These are phyloP conservation scores for Canavalia ensiformis DNA, from an alignment of 306 rosid species.

Conservation along the genomic window DNA sequence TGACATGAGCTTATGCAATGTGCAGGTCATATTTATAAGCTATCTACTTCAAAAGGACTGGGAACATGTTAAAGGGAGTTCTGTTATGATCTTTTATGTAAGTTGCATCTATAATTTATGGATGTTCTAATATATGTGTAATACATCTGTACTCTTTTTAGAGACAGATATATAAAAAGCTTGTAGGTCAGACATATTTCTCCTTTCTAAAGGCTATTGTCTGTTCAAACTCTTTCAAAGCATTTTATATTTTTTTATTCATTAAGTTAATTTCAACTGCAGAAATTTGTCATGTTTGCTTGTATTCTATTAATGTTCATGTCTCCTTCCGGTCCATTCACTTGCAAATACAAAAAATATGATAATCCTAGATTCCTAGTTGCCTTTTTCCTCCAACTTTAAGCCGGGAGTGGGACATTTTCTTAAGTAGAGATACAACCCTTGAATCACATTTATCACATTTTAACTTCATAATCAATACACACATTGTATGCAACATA, in stretches of 20 bases:
- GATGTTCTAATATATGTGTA: constrained; percentile 33
- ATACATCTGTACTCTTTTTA: background rate
- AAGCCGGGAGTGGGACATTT: background rate
- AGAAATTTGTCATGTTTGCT: constrained; percentile 26
- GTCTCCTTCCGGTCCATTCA: constrained; percentile 16
- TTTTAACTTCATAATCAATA: background rate
- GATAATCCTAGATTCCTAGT: background rate
- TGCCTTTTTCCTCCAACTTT: constrained; percentile 22
- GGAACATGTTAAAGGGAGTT: constrained; percentile 46
- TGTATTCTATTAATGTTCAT: constrained; percentile 10
- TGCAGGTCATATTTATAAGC: constrained; percentile 65
- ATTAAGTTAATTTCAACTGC: constrained; percentile 29
- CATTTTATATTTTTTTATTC: background rate
- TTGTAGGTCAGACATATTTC: background rate
- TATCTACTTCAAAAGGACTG: constrained; percentile 71
- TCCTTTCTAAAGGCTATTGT: constrained; percentile 6
- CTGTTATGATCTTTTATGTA: constrained; percentile 72
- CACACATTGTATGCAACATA: background rate
- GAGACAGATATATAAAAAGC: constrained; percentile 24
- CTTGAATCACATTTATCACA: background rate
- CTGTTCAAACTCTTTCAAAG: constrained; percentile 16
- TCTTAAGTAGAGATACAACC: constrained; percentile 29
- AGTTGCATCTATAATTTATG: constrained; percentile 48
- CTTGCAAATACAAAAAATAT: background rate
- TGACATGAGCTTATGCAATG: constrained; percentile 42